These are phyloP conservation scores for Eimeria sp. DNA, from an alignment of 169 alveolate species.

Conservation along the genomic window DNA sequence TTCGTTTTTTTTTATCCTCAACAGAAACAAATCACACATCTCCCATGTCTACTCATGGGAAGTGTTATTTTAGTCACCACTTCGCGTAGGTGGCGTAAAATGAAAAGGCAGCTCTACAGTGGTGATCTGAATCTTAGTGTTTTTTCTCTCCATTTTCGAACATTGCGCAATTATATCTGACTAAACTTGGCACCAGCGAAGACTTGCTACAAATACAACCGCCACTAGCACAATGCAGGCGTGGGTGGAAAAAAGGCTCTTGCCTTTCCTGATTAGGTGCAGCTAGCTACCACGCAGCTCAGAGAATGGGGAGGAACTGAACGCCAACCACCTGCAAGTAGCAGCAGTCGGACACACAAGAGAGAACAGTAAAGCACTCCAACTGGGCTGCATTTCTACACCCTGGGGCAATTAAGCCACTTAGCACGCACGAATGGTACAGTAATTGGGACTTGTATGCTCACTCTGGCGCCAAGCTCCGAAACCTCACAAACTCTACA, in stretches of 20 bases:
- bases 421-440: not conserved
- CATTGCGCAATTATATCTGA: not conserved
- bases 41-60: slow-evolving; percentile 12
- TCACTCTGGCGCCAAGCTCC: slow-evolving; percentile 83
- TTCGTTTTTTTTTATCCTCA: not conserved
- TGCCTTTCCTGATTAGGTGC: slow-evolving; percentile 8
- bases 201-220: not conserved
- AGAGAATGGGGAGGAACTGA: slow-evolving; percentile 65
- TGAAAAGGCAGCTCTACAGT: not conserved
- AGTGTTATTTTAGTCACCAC: not conserved
- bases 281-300: slow-evolving; percentile 2
- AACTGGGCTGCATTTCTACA: not conserved
- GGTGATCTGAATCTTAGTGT: not conserved
- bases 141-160: not conserved
- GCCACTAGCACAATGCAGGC: not conserved
- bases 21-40: not conserved
- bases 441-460: not conserved
- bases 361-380: not conserved
- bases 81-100: not conserved
- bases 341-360: not conserved
- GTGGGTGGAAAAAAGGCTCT: slow-evolving; percentile 17
- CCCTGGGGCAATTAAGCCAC: not conserved
- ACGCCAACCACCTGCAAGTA: slow-evolving; percentile 66
- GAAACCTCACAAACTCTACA: slow-evolving; percentile 81
- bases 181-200: not conserved